Evolutionary conservation across 805 yeast species (phyloP).

Genomic region (Candida sphagnicola): DNA sequence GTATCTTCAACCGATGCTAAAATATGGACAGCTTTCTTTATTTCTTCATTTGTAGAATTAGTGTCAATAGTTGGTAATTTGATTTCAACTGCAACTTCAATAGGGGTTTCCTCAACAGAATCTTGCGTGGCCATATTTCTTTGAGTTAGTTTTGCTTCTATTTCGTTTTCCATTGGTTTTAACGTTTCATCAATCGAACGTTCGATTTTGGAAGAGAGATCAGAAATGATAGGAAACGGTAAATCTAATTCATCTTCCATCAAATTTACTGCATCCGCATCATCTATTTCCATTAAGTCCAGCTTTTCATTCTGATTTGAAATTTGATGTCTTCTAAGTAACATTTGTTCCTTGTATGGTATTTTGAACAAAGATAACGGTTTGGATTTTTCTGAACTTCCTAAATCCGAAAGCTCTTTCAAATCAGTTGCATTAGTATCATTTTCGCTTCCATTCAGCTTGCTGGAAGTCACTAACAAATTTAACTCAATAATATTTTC

Average conservation of each 20-base stretch:
- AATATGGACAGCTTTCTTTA: constrained; percentile 1
- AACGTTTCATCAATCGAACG: constrained; percentile 17
- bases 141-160: constrained; percentile 9
- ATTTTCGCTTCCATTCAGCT: constrained; percentile 19
- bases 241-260: constrained; percentile 4
- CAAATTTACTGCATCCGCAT: constrained; percentile 2
- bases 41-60: constrained; percentile 1
- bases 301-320: constrained; percentile 3
- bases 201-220: constrained; percentile 19
- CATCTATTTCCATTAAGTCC: constrained; percentile 4
- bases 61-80: not conserved
- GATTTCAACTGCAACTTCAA: not conserved
- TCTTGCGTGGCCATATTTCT: not conserved
- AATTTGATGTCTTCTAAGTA: constrained; percentile 15
- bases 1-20: constrained; percentile 5
- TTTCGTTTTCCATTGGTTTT: constrained; percentile 16
- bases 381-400: constrained; percentile 5
- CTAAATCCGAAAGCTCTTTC: constrained; percentile 1
- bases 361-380: constrained; percentile 13
- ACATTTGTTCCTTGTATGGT: constrained; percentile 22
- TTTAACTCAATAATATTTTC: constrained; percentile 23
- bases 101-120: constrained; percentile 2
- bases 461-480: constrained; percentile 16
- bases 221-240: constrained; percentile 23
- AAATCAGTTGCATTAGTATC: not conserved